Conservation (phyloP, 2,329 filamentous ascomycete genomes). For the Graphilbum sp. region DNA sequence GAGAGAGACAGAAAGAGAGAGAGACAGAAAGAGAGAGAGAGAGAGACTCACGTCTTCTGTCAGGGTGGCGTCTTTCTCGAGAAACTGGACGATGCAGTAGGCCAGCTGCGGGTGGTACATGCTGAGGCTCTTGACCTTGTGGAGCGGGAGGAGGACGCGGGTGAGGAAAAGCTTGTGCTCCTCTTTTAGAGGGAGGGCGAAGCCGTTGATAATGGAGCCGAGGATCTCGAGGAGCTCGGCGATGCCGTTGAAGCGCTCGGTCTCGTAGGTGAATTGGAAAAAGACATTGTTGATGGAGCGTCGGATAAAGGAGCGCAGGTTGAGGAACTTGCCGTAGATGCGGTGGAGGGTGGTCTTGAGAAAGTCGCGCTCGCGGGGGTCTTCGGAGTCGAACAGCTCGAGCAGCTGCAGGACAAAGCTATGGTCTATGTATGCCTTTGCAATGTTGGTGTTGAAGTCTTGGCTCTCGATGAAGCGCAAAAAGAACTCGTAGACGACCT, state of each 20-base stretch:
- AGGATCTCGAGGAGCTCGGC: conserved; percentile 92
- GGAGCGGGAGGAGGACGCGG: conserved; percentile 75
- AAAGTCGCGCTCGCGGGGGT: conserved; percentile 91
- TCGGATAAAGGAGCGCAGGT: conserved; percentile 90
- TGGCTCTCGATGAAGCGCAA: conserved; percentile 97
- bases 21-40: too few species aligned
- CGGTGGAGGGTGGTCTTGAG: conserved; percentile 94
- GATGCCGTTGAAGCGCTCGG: conserved; percentile 95
- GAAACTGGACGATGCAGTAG: conserved; percentile 96
- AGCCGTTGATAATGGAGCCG: conserved; percentile 97
- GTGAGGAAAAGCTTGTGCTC: conserved; percentile 98
- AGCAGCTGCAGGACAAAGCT: conserved; percentile 90
- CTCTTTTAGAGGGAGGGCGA: conserved; percentile 89
- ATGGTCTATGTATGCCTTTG: conserved; percentile 97
- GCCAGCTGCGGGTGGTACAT: conserved; percentile 99
- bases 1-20: too few species aligned
- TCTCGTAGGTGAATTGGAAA: conserved; percentile 99
- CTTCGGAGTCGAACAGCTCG: conserved; percentile 97
- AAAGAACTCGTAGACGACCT: conserved; percentile 99
- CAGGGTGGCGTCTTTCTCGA: conserved; percentile 92
- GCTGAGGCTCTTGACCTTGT: conserved; percentile 97
- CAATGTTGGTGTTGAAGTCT: conserved; percentile 99
- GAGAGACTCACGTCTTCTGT: conserved; percentile 88
- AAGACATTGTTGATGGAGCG: conserved; percentile 99
- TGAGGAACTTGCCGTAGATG: conserved; percentile 98